Percentiles rank a stretch among this genome's conserved stretches.
Conservation (phyloP, 2,329 filamentous ascomycete genomes). For the Phoma sp. region DNA sequence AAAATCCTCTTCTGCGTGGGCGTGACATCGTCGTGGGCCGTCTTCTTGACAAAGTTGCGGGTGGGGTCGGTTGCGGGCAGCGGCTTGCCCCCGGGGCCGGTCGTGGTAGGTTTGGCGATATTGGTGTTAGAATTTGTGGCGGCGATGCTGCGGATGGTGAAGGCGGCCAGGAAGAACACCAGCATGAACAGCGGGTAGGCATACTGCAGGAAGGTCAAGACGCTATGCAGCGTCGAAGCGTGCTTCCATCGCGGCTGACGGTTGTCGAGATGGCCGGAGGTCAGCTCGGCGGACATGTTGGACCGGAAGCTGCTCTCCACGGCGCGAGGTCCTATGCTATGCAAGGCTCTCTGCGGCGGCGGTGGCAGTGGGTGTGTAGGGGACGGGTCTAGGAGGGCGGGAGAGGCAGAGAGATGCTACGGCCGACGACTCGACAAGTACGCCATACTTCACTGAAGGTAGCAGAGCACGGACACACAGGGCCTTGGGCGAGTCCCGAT, state of each 20-base stretch:
- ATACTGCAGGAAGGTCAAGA: slow-evolving; percentile 56
- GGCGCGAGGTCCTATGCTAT: slow-evolving; percentile 7
- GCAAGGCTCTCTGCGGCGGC: slow-evolving; percentile 15
- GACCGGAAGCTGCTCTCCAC: slow-evolving; percentile 14
- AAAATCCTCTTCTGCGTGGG: slow-evolving; percentile 74
- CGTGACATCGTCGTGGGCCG: slow-evolving; percentile 63
- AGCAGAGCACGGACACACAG: slow-evolving; percentile 5
- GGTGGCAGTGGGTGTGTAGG: slow-evolving; percentile 1
- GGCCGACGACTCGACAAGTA: slow-evolving; percentile 11
- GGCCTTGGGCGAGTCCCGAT: slow-evolving; percentile 9
- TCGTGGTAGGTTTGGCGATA: slow-evolving; percentile 56
- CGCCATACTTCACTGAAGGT: slow-evolving; percentile 12
- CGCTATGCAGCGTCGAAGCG: slow-evolving; percentile 24
- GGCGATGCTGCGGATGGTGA: slow-evolving; percentile 66
- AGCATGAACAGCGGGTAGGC: slow-evolving; percentile 69
- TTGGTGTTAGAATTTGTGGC: slow-evolving; percentile 55
- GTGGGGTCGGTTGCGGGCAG: slow-evolving; percentile 68
- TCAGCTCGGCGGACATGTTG: slow-evolving; percentile 29
- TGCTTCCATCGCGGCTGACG: slow-evolving; percentile 24
- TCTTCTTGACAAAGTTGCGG: slow-evolving; percentile 53
- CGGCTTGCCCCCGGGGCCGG: slow-evolving; percentile 87
- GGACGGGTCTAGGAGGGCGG: background rate
- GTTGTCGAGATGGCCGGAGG: slow-evolving; percentile 20
- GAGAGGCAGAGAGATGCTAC: slow-evolving; percentile 17
- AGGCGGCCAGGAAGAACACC: slow-evolving; percentile 67